Percentiles rank a stretch among this genome's conserved stretches.
Conservation (phyloP, 768 basidiomycete genomes). For the Sarcomyxa edulis region DNA sequence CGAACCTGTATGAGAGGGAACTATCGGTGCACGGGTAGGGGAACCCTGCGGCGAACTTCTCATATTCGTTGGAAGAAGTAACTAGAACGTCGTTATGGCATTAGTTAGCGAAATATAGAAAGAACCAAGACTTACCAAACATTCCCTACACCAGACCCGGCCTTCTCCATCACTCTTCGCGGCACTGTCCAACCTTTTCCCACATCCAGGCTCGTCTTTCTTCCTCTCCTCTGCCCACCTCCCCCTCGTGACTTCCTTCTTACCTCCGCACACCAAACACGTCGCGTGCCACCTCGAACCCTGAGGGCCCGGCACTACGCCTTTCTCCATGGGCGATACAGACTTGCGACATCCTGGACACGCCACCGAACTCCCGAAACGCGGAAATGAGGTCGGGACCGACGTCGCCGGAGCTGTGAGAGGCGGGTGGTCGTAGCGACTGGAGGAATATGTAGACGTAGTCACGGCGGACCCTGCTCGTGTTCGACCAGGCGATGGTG, state of each 20-base stretch:
- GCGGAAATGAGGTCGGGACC: slow-evolving; percentile 32
- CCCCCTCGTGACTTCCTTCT: slow-evolving; percentile 37
- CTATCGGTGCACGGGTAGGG: slow-evolving; percentile 44
- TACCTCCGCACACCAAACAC: slow-evolving; percentile 81
- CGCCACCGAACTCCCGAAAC: slow-evolving; percentile 53
- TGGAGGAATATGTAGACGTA: slow-evolving; percentile 17
- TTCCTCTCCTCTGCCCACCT: slow-evolving; percentile 41
- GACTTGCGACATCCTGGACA: slow-evolving; percentile 74
- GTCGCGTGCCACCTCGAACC: slow-evolving; percentile 75
- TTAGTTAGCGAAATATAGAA: slow-evolving; percentile 4
- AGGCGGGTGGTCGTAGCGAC: slow-evolving; percentile 21
- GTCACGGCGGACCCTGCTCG: slow-evolving; percentile 8
- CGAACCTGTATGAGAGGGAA: slow-evolving; percentile 39
- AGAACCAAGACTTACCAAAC: slow-evolving; percentile 47
- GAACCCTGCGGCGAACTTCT: slow-evolving; percentile 47
- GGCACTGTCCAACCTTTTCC: slow-evolving; percentile 78
- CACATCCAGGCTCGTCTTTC: slow-evolving; percentile 67
- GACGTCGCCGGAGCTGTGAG: slow-evolving; percentile 28
- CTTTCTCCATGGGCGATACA: slow-evolving; percentile 80
- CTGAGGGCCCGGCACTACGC: slow-evolving; percentile 81
- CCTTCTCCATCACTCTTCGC: slow-evolving; percentile 70
- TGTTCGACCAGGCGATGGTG: not conserved
- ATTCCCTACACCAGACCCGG: slow-evolving; percentile 81
- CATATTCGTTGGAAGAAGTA: slow-evolving; percentile 45
- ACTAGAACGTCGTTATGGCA: slow-evolving; percentile 28